These are phyloP conservation scores for Hemisphaericaspora xylofermentans DNA, from an alignment of 1,139 yeast genomes.

Conservation along the genomic window DNA sequence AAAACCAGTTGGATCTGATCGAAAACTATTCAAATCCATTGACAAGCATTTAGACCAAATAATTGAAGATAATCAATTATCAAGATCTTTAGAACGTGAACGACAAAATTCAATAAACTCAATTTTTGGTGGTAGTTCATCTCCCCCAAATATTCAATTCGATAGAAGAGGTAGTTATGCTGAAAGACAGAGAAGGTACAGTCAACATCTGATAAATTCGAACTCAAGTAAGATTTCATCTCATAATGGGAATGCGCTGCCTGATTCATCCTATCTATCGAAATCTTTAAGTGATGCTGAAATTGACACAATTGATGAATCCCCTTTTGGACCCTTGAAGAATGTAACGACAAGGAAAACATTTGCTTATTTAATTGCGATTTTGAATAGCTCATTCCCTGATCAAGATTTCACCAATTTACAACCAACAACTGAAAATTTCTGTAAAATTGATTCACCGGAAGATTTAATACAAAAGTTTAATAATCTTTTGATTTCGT, in stretches of 20 bases:
- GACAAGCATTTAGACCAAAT: constrained; percentile 76
- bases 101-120: constrained; percentile 39
- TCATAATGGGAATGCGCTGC: constrained; percentile 5
- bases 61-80: constrained; percentile 53
- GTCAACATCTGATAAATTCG: constrained; percentile 16
- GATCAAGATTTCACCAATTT: constrained; percentile 90
- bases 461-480: constrained; percentile 67
- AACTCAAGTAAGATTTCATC: constrained; percentile 5
- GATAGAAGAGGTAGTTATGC: constrained; percentile 23
- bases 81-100: constrained; percentile 43
- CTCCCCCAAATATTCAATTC: constrained; percentile 22
- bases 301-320: constrained; percentile 42
- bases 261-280: constrained; percentile 14
- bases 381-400: constrained; percentile 88
- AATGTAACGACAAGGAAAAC: constrained; percentile 81
- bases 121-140: constrained; percentile 37
- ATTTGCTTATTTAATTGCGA: constrained; percentile 87
- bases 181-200: constrained; percentile 27
- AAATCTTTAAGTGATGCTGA: constrained; percentile 25
- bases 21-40: constrained; percentile 81
- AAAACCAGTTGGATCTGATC: constrained; percentile 86
- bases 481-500: constrained; percentile 74
- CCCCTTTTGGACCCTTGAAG: constrained; percentile 94
- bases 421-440: constrained; percentile 80
- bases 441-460: constrained; percentile 42